Evolutionary conservation across 768 basidiomycete genomes (phyloP), one percentile per base, ranked within the genome.

Genomic region (Dentipellis fragilis): DNA sequence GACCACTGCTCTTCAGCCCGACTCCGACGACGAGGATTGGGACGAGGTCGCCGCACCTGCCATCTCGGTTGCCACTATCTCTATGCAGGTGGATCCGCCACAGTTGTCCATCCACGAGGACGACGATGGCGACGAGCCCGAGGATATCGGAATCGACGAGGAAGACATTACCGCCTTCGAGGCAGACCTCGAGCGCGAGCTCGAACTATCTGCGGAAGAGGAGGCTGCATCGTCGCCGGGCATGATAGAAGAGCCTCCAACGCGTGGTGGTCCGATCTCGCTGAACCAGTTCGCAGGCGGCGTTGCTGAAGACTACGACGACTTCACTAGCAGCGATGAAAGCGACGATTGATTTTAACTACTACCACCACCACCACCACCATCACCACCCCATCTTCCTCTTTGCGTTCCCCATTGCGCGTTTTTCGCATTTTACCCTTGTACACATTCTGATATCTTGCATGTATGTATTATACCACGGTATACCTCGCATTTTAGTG

Each of bases 21-120:
- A 72, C 3, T 57, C 55, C 4, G 74, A 75, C 17, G 69, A 76
- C 4, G 81, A 81, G 40, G 74, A 77, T 16, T 84, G 80, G 81
- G 80, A 82, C 55, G 68, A 71, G 46, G 74, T 80, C 38, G 59
- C 66, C 14, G 58, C 54, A 19, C 60, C 67, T 34, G 56, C 67
- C 4, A 61, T 54, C 2, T 58, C 62, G 17, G 12, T 58, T n/a
- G 17, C 55, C 21, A 64, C 48, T 19, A 56, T n/a, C 60, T 52
- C 37, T 62, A 57, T 42, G 14, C 19, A 10, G 63, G 29, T 29
- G 3, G 29, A 29, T 3, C 54, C 22, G 66, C 59, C 16, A 62
- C 55, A 37, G 60, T 54, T 60, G 63, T 69, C 58, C 73, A 77
- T 54, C 0, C 64, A 60, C 17, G 73, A 66, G 35, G 77, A 70